Evolutionary conservation across 2,329 filamentous ascomycete genomes (phyloP).

Genomic region (Plenodomus biglobosus): DNA sequence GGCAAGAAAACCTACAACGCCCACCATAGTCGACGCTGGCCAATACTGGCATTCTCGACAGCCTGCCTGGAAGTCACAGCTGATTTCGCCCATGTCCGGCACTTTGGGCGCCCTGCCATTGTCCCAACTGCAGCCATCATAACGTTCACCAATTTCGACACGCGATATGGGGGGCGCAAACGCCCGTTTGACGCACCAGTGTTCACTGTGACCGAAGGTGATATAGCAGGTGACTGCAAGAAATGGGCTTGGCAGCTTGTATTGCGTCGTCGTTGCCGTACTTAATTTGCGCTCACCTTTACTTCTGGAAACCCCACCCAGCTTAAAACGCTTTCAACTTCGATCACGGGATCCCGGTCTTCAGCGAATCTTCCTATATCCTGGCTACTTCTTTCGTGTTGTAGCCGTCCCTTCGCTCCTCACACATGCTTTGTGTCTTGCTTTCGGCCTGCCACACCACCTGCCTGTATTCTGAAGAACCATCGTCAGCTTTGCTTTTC

Average conservation of each 20-base stretch:
- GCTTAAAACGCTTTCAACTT: background rate
- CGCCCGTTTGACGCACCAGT: background rate
- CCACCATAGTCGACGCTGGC: too few species aligned
- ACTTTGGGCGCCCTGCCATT: too few species aligned
- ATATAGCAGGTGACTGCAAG: background rate
- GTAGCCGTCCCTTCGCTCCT: background rate
- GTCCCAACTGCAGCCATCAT: too few species aligned
- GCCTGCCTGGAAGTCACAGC: too few species aligned
- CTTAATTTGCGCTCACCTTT: background rate
- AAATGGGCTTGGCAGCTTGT: background rate
- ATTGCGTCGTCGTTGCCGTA: background rate
- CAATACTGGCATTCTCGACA: too few species aligned
- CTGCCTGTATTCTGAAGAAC: background rate
- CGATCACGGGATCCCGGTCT: background rate
- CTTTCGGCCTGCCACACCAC: background rate
- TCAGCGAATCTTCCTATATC: background rate
- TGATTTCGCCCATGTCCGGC: too few species aligned
- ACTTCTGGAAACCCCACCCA: background rate
- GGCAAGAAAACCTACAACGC: too few species aligned
- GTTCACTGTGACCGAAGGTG: background rate
- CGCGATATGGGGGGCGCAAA: background rate
- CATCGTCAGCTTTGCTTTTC: background rate
- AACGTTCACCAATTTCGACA: too few species aligned
- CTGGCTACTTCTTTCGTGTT: background rate
- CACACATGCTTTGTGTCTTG: background rate